These are phyloP conservation scores for Colletotrichum gloeosporioides DNA, from an alignment of 2,329 filamentous ascomycete genomes.

Conservation along the genomic window DNA sequence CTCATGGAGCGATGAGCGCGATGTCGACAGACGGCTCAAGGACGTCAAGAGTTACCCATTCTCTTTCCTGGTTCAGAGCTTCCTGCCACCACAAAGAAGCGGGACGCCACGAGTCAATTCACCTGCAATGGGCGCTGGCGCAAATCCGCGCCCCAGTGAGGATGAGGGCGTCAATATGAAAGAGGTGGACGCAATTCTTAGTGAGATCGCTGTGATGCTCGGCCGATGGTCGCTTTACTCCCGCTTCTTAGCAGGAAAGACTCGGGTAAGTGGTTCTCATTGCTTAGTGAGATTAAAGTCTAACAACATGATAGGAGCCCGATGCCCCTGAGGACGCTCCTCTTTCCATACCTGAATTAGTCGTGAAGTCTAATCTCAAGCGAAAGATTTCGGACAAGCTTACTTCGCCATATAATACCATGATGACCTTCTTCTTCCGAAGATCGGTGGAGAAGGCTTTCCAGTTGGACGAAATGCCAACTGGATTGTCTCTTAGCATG, in stretches of 20 bases:
- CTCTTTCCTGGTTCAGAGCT: constrained; percentile 95
- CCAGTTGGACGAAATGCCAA: constrained; percentile 88
- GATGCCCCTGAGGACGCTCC: constrained; percentile 56
- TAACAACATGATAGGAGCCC: constrained; percentile 50
- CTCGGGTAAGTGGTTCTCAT: constrained; percentile 62
- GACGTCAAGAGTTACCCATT: constrained; percentile 98
- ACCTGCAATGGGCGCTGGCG: constrained; percentile 67
- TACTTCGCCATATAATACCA: constrained; percentile 81
- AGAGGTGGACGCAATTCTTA: constrained; percentile 86
- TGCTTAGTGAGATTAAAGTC: background rate
- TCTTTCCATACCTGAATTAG: constrained; percentile 73
- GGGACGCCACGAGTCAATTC: constrained; percentile 74
- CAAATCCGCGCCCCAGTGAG: constrained; percentile 69
- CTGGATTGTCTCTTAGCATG: constrained; percentile 78
- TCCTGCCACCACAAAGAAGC: constrained; percentile 74
- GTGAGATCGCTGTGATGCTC: constrained; percentile 90
- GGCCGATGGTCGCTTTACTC: constrained; percentile 92
- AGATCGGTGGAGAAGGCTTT: constrained; percentile 97
- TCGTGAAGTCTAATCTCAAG: constrained; percentile 79
- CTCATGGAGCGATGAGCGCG: constrained; percentile 91
- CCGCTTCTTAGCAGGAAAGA: constrained; percentile 87
- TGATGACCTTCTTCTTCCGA: constrained; percentile 97
- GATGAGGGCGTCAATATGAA: constrained; percentile 97
- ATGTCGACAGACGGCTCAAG: constrained; percentile 83
- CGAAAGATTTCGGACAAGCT: constrained; percentile 80